Base-by-base conservation (phyloP, 805 yeast species). In the Lachancea nothofagi region DNA sequence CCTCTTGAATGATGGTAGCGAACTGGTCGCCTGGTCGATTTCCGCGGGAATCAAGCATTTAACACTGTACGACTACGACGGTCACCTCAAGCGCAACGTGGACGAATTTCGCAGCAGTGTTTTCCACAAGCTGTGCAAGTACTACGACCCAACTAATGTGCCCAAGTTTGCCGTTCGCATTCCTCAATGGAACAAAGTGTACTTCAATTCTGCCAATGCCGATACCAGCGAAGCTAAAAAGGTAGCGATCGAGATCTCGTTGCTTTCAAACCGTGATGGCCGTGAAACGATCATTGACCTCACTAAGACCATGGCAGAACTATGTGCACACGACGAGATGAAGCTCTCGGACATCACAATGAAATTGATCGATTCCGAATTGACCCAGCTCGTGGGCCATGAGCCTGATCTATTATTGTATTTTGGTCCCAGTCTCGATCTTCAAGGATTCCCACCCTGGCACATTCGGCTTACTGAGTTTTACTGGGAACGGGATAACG, bases 381-480 rank as follows among this genome's bases (percentile, higher is more conserved):
- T 83, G 45, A 69, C 69, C 27, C 85, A 78, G 50, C 67, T 87
- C 38, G 93, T 88, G 12, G 93, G 96, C 1, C 72, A 71, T n/a
- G 98, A 93, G 59, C 97, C 98, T 0, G 98, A 93, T 58, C 71
- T 93, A 47, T 67, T 93, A 34, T 69, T 93, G 22, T 65, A 84
- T 38, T 93, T 90, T 59, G 87, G 87, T 15, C 95, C 97, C n/a
- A 70, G 72, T 9, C 69, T 93, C 47, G 95, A 88, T 58, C 71
- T 93, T 36, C 95, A 88, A 62, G 97, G 95, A 13, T 93, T 80
- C 61, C 97, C 97, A 15, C 98, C 98, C 21, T 93, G 98, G 98
- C 97, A 90, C 57, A 77, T 87, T 25, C 75, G 98, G 46, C 72
- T 94, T 38, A 76, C 88, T 5, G 98, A 93, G 57, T 77, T 93